Base-by-base conservation (phyloP, 208 protist species). In the Crithidia fasciculata region DNA sequence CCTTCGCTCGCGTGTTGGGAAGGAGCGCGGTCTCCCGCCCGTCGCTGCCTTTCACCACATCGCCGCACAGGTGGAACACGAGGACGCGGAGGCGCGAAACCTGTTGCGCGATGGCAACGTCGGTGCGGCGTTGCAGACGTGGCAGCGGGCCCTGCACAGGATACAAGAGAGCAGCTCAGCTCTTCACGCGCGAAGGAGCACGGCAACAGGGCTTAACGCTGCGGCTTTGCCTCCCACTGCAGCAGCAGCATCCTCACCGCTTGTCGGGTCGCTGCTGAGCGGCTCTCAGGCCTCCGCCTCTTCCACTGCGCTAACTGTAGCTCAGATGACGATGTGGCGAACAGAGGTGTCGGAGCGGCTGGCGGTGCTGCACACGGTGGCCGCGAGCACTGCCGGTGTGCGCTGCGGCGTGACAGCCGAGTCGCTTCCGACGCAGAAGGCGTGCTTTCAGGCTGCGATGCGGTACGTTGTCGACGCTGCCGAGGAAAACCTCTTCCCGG, bases 331-430 rank as follows among this genome's bases (percentile, higher is more conserved):
- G 2, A 18, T 55, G 19, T 72, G 66, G 57, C 83, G 72, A 8
- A 57, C 63, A 40, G 52, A 77, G 50, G 62, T 78, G 12, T 62
- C 83, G 12, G 83, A 84, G 76, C 69, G 82, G 15, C 80, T 81
- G 55, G 84, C 88, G 10, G 82, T 87, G 56, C 75, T 56, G 15
- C 82, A 79, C 73, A 83, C 87, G 9, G 74, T 80, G 13, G 69
- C 75, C 49, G 85, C 85, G 4, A 92, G 87, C 74, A 80, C 78
- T 66, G 88, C 89, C 44, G 88, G 76, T 10, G 66, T 95, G 28
- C 83, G 81, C 19, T 78, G 86, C 57, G 74, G 72, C 18, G 72
- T 72, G n/a, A 77, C 75, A n/a, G 83, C 80, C 7, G 82, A 80
- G 72, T 72, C 87, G 4, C 61, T 76, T 13, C 71, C 81, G 8